Evolutionary conservation across 371 early-diverging fungal species (phyloP), one percentile per base, ranked within the genome.

Genomic region (Mucor velutinosus): DNA sequence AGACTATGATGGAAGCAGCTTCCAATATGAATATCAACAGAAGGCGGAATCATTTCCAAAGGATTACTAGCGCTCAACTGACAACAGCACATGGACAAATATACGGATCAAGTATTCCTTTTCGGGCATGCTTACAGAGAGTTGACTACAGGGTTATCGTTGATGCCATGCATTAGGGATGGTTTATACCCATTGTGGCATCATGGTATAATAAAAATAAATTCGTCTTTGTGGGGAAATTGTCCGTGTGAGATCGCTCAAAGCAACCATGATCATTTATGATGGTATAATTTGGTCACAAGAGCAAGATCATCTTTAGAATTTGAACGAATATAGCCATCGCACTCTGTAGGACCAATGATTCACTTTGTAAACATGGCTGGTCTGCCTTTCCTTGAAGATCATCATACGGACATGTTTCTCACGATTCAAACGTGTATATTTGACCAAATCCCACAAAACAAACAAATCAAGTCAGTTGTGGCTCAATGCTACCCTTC

Each of bases 381-480:
- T 55, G 30, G 15, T 30, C 55, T 10, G 35, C 35, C 35, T 7
- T 35, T 10, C 35, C 11, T 35, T 10, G 35, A 35, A 35, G 2
- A 3, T 55, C 55, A 33, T 29, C 32, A 56, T 6, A 32, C 56
- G 30, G 27, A 56, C 32, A 56, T 27, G 56, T 56, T 33, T 58
- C 30, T 30, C 32, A 60, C 27, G 27, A 37, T 39, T 25, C 12
- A 11, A 43, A 39, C 30, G 27, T 43, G 39, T 60, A 43, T 27
- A 39, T 39, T 60, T 60, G 12, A 3, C 17, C 39, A 60, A 43
- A 35, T 23, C 2, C 21, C n/a, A 43, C 17, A n/a, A 60, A 29
- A 58, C 64, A 64, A 64, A 55, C 39, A 41, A 64, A 56, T 30
- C 1, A 12, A 35, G 4, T 37, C 15, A 1, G 53, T 39, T 64